Conservation (phyloP, 768 basidiomycete genomes). For the Pholiota microspora region DNA sequence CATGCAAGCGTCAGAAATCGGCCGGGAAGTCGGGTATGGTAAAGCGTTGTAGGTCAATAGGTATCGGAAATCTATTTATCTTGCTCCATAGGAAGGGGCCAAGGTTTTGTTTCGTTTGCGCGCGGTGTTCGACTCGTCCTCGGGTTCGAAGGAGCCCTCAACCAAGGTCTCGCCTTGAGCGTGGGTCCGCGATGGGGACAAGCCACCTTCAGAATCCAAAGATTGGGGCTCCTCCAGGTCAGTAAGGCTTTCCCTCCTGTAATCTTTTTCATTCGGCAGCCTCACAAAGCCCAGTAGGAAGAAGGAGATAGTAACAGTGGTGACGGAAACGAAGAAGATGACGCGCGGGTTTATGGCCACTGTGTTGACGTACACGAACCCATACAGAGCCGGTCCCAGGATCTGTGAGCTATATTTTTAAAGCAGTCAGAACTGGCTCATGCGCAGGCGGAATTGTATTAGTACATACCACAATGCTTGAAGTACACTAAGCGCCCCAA, state of each 20-base stretch:
- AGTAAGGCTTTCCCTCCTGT: conserved; percentile 5
- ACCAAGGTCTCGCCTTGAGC: neutral
- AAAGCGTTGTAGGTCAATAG: too few relatives aligned
- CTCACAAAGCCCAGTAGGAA: conserved; percentile 46
- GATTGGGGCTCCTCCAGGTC: conserved; percentile 11
- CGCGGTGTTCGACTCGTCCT: neutral
- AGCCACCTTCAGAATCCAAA: neutral
- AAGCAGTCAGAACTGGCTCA: conserved; percentile 5
- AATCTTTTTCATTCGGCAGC: conserved; percentile 23
- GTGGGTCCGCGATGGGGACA: neutral
- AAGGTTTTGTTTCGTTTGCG: neutral
- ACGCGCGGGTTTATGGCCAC: conserved; percentile 67
- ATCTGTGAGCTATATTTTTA: conserved; percentile 52
- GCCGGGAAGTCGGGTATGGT: too few relatives aligned
- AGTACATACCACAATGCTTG: conserved; percentile 58
- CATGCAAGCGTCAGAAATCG: too few relatives aligned
- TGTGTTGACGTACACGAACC: conserved; percentile 67
- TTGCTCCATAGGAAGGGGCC: neutral
- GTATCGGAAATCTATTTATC: too few relatives aligned
- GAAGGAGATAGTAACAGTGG: conserved; percentile 39
- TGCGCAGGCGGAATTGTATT: neutral
- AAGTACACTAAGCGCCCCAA: conserved; percentile 77
- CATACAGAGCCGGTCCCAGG: conserved; percentile 71
- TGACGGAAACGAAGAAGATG: conserved; percentile 61
- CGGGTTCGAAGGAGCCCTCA: neutral